phyloP scores from a whole-genome alignment of 2,329 filamentous ascomycete genomes.

The Ceratocystis alfenasii region DNA sequence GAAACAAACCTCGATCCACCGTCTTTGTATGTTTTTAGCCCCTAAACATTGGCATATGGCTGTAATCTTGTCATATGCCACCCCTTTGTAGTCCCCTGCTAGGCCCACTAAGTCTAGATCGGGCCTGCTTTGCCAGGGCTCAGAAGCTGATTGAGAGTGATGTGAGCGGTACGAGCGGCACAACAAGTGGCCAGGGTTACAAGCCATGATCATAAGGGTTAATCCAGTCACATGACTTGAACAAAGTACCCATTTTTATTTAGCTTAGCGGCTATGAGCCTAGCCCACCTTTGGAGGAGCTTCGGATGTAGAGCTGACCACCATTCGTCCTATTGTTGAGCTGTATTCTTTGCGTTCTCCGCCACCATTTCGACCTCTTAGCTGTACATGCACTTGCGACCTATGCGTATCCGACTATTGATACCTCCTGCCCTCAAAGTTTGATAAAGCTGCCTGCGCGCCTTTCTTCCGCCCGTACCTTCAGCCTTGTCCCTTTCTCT shows the following conservation, averaged over 20 bases:
- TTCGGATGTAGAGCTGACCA: too few relatives aligned
- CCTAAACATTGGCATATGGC: neutral
- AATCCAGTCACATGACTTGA: rapidly evolving
- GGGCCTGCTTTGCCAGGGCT: too few relatives aligned
- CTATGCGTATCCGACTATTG: neutral
- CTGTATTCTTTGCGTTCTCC: neutral
- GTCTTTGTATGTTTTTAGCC: neutral
- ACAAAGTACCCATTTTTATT: neutral
- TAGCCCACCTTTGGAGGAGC: neutral
- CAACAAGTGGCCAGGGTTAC: neutral
- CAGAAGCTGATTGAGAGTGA: too few relatives aligned
- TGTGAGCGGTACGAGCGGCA: neutral
- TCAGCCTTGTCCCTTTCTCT: slow-evolving; percentile 7
- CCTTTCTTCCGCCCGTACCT: neutral
- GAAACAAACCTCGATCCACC: neutral
- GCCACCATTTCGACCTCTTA: neutral
- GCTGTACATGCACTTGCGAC: neutral
- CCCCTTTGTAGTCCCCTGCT: too few relatives aligned
- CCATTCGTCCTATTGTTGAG: too few relatives aligned
- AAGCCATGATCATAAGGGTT: neutral
- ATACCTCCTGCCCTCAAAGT: neutral
- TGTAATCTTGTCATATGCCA: too few relatives aligned
- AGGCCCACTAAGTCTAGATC: too few relatives aligned
- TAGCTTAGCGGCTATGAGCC: neutral
- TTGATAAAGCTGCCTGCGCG: too few relatives aligned